These are phyloP conservation scores for Pseudognaphalium luteoalbum DNA, from an alignment of 129 eudicot genomes.

Conservation along the genomic window DNA sequence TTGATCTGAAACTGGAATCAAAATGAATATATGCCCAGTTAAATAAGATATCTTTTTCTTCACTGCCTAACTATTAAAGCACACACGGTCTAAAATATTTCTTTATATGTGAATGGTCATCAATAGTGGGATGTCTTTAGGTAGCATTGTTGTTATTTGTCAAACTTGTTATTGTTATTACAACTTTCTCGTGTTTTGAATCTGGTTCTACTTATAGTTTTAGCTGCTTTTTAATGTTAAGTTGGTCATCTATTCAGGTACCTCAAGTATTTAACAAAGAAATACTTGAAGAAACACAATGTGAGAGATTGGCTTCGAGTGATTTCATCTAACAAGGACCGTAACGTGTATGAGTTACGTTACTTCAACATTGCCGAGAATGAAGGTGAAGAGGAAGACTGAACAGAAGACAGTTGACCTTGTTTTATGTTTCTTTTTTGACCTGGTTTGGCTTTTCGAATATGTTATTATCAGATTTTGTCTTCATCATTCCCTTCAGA, in stretches of 20 bases:
- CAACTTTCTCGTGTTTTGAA: background rate
- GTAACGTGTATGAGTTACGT: slow-evolving; percentile 37
- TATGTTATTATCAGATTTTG: slow-evolving; percentile 28
- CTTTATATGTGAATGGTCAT: background rate
- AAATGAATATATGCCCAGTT: too few relatives aligned
- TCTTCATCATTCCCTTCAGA: background rate
- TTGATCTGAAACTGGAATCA: too few relatives aligned
- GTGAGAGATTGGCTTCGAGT: slow-evolving; percentile 43
- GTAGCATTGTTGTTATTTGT: background rate
- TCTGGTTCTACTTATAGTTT: background rate
- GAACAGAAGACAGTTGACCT: slow-evolving; percentile 2
- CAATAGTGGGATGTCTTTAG: background rate
- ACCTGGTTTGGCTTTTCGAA: slow-evolving; percentile 12
- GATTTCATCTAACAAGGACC: slow-evolving; percentile 38
- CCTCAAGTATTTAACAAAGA: slow-evolving; percentile 37
- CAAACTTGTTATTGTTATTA: too few relatives aligned
- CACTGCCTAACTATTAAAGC: background rate
- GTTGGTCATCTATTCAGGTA: slow-evolving; percentile 19
- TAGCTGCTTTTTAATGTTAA: background rate
- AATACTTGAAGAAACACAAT: slow-evolving; percentile 48
- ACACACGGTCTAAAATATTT: too few relatives aligned
- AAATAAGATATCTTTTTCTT: background rate
- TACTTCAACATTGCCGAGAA: slow-evolving; percentile 40
- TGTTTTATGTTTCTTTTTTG: slow-evolving; percentile 18
- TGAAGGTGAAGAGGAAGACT: slow-evolving; percentile 42